These are phyloP conservation scores for Claviceps sp. DNA, from an alignment of 2,329 filamentous ascomycete species.

Conservation along the genomic window DNA sequence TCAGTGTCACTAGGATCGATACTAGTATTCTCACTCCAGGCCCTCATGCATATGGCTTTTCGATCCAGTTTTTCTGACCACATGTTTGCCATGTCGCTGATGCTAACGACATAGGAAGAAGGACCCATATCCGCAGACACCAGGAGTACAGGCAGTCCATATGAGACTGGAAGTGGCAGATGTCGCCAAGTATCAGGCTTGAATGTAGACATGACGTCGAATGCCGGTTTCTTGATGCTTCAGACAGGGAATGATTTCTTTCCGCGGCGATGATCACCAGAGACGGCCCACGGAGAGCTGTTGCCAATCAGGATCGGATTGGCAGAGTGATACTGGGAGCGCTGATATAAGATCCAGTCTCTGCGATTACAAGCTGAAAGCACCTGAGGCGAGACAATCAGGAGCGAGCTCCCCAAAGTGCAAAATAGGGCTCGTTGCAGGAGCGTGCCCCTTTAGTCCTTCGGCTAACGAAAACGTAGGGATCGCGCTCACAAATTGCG, in stretches of 20 bases:
- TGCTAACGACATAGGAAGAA: constrained; percentile 47
- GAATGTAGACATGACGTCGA: constrained; percentile 15
- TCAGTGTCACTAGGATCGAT: constrained; percentile 61
- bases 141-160: constrained; percentile 45
- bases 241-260: background rate
- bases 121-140: constrained; percentile 43
- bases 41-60: constrained; percentile 48
- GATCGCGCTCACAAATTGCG: background rate
- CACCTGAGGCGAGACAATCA: background rate
- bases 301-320: background rate
- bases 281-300: background rate
- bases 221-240: background rate
- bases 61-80: constrained; percentile 56
- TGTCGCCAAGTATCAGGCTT: constrained; percentile 28
- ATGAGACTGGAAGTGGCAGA: constrained; percentile 17
- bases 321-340: constrained; percentile 1
- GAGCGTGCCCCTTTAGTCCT: constrained; percentile 1
- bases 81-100: constrained; percentile 62
- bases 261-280: background rate
- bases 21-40: constrained; percentile 47
- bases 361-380: constrained; percentile 7
- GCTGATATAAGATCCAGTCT: constrained; percentile 6
- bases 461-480: background rate
- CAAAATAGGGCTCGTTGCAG: constrained; percentile 2
- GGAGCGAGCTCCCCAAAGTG: background rate